Evolutionary conservation across 192 early-diverging fungal genomes (phyloP).

Genomic region (Linnemannia schmuckeri): DNA sequence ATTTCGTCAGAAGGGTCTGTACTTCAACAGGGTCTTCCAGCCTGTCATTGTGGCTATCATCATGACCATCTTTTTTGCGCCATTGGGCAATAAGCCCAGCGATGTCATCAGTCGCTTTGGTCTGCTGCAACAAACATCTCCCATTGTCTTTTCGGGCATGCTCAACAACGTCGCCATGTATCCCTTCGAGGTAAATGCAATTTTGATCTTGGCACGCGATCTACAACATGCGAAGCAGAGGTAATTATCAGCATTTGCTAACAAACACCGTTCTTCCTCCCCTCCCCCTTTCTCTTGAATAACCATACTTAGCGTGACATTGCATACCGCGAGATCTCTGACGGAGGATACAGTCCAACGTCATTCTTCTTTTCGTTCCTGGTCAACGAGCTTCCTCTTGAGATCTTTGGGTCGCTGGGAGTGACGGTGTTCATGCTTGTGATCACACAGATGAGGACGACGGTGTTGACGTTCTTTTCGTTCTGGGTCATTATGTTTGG

Average conservation of each 20-base stretch:
- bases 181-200: conserved; percentile 45
- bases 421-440: conserved; percentile 50
- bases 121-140: conserved; percentile 48
- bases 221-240: background rate
- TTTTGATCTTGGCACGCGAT: too few species aligned
- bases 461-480: conserved; percentile 47
- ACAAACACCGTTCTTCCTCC: background rate
- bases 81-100: conserved; percentile 26
- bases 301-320: conserved; percentile 42
- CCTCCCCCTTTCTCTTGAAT: background rate
- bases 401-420: conserved; percentile 44
- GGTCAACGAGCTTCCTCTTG: conserved; percentile 49
- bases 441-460: conserved; percentile 35
- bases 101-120: conserved; percentile 50
- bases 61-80: conserved; percentile 49
- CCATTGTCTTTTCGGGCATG: conserved; percentile 53
- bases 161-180: conserved; percentile 54
- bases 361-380: conserved; percentile 53
- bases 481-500: conserved; percentile 58
- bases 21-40: conserved; percentile 43
- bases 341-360: conserved; percentile 49
- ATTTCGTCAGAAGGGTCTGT: conserved; percentile 52
- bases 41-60: conserved; percentile 41
- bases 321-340: conserved; percentile 51
- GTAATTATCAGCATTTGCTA: background rate